phyloP scores from a whole-genome alignment of 1,139 yeast genomes.

The Debaryomyces subglobosus region DNA sequence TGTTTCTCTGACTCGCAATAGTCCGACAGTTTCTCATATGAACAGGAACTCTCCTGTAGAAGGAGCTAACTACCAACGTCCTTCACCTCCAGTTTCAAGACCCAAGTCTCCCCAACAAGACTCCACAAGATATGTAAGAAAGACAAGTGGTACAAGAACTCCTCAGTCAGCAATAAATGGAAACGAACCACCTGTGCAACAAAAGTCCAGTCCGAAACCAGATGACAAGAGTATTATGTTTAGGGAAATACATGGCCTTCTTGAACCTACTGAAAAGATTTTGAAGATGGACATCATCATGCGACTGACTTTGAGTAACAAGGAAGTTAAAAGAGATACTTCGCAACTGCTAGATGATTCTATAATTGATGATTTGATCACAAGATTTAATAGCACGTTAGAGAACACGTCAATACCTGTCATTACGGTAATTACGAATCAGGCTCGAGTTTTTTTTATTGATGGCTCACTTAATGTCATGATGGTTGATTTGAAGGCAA shows the following conservation, averaged over 20 bases:
- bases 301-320: conserved; percentile 40
- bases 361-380: conserved; percentile 45
- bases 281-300: conserved; percentile 44
- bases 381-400: conserved; percentile 37
- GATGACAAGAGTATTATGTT: conserved; percentile 25
- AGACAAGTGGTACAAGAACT: not conserved
- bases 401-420: conserved; percentile 39
- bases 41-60: not conserved
- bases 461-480: conserved; percentile 42
- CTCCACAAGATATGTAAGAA: not conserved
- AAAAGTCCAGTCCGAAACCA: not conserved
- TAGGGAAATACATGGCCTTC: conserved; percentile 37
- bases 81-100: not conserved
- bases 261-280: conserved; percentile 42
- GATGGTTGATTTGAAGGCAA: conserved; percentile 48
- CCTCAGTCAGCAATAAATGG: not conserved
- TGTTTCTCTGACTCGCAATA: not conserved
- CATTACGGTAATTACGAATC: conserved; percentile 52
- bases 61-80: not conserved
- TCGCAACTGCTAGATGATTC: conserved; percentile 36
- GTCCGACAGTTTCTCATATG: conserved; percentile 3
- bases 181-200: not conserved
- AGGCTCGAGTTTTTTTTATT: conserved; percentile 48
- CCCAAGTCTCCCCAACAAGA: conserved; percentile 5
- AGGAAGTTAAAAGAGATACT: conserved; percentile 23